Evolutionary conservation across 768 basidiomycete species (phyloP).

Genomic region (Mycena latifolia): DNA sequence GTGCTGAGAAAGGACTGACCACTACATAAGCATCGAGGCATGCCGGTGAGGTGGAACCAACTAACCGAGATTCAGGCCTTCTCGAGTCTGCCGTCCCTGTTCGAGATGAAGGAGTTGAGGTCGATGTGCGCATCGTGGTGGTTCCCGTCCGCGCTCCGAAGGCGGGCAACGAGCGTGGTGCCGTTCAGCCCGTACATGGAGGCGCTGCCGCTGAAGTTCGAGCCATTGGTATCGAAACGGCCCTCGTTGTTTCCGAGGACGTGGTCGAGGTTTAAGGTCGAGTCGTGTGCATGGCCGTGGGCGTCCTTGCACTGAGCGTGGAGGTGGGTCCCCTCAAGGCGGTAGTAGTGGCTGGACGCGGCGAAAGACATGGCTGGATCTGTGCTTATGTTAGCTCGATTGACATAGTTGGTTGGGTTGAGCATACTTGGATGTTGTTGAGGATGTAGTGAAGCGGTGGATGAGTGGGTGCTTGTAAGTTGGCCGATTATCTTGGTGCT

Average conservation of each 20-base stretch:
- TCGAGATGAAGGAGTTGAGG: slow-evolving; percentile 20
- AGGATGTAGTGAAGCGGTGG: too few relatives aligned
- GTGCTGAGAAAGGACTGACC: not conserved
- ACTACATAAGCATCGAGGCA: not conserved
- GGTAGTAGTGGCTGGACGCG: slow-evolving; percentile 26
- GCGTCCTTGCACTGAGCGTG: slow-evolving; percentile 25
- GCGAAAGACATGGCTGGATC: slow-evolving; percentile 39
- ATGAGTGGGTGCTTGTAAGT: too few relatives aligned
- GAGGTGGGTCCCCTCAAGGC: slow-evolving; percentile 23
- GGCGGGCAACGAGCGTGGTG: slow-evolving; percentile 25
- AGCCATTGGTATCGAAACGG: slow-evolving; percentile 15
- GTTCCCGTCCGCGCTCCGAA: slow-evolving; percentile 18
- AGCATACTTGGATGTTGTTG: too few relatives aligned
- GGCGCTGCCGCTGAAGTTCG: slow-evolving; percentile 17
- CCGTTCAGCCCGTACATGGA: slow-evolving; percentile 18
- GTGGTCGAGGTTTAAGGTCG: slow-evolving; percentile 22
- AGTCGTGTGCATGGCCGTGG: slow-evolving; percentile 24
- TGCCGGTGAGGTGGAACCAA: not conserved
- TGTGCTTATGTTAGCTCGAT: not conserved
- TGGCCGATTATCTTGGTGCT: too few relatives aligned
- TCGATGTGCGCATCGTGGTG: slow-evolving; percentile 23
- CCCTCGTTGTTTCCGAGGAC: slow-evolving; percentile 34
- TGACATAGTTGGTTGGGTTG: too few relatives aligned
- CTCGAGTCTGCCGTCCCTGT: slow-evolving; percentile 23
- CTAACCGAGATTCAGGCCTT: not conserved